phyloP scores from a whole-genome alignment of 495 filamentous ascomycete genomes.

The Podospora tetraspora region DNA sequence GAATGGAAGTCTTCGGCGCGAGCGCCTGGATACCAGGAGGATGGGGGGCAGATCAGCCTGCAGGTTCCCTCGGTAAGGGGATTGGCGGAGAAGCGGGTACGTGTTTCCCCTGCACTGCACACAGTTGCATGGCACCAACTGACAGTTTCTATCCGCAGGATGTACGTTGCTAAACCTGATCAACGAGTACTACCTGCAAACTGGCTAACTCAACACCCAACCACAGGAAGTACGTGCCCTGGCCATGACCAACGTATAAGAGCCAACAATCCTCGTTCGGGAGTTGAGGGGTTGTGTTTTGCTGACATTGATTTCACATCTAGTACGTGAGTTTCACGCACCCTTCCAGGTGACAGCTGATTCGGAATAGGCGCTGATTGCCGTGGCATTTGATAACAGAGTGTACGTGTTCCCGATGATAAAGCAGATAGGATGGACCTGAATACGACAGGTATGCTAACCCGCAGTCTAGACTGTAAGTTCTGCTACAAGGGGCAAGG shows the following conservation, averaged over 20 bases:
- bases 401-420: neutral
- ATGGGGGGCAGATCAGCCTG: neutral
- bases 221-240: constrained; percentile 4
- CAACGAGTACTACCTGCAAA: no score
- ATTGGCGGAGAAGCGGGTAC: neutral
- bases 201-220: neutral
- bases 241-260: neutral
- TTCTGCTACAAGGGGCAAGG: neutral
- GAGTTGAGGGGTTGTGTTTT: neutral
- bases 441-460: neutral
- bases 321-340: neutral
- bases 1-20: neutral
- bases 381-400: neutral
- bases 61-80: neutral
- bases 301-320: neutral
- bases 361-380: neutral
- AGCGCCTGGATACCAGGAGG: neutral
- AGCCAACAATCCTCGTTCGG: neutral
- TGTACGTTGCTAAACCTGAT: neutral
- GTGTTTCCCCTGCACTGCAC: neutral
- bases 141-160: neutral
- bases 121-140: neutral
- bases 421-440: neutral
- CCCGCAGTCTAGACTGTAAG: neutral
- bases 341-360: neutral